Evolutionary conservation across 176 grass and related monocot species (phyloP).

Genomic region (Carex scoparia): DNA sequence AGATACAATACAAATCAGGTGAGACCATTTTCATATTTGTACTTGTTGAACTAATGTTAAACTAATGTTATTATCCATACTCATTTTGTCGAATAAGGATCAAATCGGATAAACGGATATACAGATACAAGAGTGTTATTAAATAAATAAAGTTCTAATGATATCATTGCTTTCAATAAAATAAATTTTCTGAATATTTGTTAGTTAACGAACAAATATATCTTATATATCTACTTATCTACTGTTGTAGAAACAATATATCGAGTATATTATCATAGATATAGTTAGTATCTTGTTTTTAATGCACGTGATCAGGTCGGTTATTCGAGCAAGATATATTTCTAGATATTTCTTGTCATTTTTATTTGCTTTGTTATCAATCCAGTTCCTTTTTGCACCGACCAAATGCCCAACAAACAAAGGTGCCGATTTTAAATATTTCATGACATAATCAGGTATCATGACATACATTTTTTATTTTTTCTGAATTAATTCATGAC

Average conservation of each 20-base stretch:
- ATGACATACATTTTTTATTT: not conserved
- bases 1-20: too few relatives aligned
- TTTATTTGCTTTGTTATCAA: not conserved
- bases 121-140: too few relatives aligned
- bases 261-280: not conserved
- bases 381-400: not conserved
- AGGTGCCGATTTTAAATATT: not conserved
- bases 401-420: slow-evolving; percentile 13
- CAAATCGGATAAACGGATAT: too few relatives aligned
- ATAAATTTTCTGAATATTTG: too few relatives aligned
- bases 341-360: not conserved
- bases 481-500: not conserved
- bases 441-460: not conserved
- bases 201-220: too few relatives aligned
- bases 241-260: not conserved
- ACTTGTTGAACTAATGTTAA: too few relatives aligned
- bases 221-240: not conserved
- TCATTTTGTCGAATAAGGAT: too few relatives aligned
- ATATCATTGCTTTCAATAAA: too few relatives aligned
- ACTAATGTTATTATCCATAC: too few relatives aligned
- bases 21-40: too few relatives aligned
- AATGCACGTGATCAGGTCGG: not conserved
- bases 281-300: not conserved
- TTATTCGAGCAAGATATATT: not conserved
- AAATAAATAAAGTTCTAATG: too few relatives aligned